These are phyloP conservation scores for Colletotrichum cereale DNA, from an alignment of 2,329 filamentous ascomycete genomes.

Conservation along the genomic window DNA sequence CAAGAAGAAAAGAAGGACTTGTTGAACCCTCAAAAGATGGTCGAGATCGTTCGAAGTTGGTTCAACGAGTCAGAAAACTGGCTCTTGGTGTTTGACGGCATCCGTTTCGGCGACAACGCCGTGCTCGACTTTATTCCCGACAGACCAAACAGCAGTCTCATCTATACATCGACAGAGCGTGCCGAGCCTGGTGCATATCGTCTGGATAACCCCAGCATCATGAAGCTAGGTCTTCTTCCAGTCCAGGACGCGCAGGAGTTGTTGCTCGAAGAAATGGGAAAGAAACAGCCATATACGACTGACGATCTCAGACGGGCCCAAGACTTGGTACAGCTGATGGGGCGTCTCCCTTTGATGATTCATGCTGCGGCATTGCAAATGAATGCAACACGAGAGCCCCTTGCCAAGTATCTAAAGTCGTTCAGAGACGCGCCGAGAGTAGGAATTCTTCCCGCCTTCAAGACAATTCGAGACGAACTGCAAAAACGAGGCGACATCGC, in stretches of 20 bases:
- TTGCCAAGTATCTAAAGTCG: constrained; percentile 71
- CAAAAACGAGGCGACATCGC: constrained; percentile 60
- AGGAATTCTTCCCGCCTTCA: constrained; percentile 61
- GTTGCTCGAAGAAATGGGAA: constrained; percentile 72
- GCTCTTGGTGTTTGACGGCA: constrained; percentile 76
- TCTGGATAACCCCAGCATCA: constrained; percentile 69
- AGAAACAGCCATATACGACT: constrained; percentile 64
- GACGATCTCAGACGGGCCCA: constrained; percentile 68
- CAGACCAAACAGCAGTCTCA: constrained; percentile 71
- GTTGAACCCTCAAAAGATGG: constrained; percentile 59
- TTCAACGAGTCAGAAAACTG: constrained; percentile 72
- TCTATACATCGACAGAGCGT: constrained; percentile 76
- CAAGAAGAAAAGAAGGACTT: constrained; percentile 51
- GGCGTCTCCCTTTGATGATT: constrained; percentile 75
- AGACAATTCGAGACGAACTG: constrained; percentile 62
- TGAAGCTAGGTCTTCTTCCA: constrained; percentile 67
- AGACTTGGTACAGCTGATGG: constrained; percentile 74
- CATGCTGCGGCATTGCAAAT: constrained; percentile 74
- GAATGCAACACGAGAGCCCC: constrained; percentile 70
- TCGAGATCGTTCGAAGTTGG: constrained; percentile 71
- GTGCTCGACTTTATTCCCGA: constrained; percentile 75
- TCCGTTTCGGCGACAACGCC: constrained; percentile 70
- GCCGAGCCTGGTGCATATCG: constrained; percentile 66
- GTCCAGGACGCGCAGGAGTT: constrained; percentile 70
- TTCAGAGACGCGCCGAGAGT: constrained; percentile 69